Base-by-base conservation (phyloP, 345 rosid species). In the Mangifera indica region DNA sequence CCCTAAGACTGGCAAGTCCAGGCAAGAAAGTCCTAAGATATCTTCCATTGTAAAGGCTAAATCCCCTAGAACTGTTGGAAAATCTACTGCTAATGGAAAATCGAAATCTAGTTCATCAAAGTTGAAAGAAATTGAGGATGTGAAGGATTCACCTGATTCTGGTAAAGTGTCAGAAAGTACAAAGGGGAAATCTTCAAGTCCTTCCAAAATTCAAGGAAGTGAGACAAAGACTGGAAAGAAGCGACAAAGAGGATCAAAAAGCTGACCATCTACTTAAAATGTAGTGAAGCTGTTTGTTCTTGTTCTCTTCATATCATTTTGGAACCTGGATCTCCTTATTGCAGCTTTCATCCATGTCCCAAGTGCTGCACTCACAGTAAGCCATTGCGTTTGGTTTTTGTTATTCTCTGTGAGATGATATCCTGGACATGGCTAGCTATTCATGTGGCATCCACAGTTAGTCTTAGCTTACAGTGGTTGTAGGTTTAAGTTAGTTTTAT, bases 211-310 rank as follows among this genome's bases (percentile, higher is more conserved):
- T 12, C 88, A 26, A 49, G 88, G 84, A 71, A 86, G 84, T 57
- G 90, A 81, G 61, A 37, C 60, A 0, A 88, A 84, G 78, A 81
- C 88, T 3, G 86, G 85, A 40, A 89, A 85, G 72, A 92, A 87
- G 80, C 87, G 91, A 65, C 80, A 81, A 75, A 83, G 91, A 74
- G 89, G 75, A 78, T 77, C 70, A 72, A 70, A 69, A 70, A 57
- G 32, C 67, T 61, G 44, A 51, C 1, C 12, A 32, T 7, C 7
- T n/a, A n/a, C n/a, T n/a, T n/a, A n/a, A 20, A 54, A 54, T n/a
- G n/a, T n/a, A n/a, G n/a, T n/a, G n/a, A n/a, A n/a, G n/a, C n/a
- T n/a, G n/a, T n/a, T n/a, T n/a, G n/a, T n/a, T n/a, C n/a, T n/a
- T n/a, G n/a, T n/a, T n/a, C n/a, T n/a, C n/a, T n/a, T n/a, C n/a